phyloP scores from a whole-genome alignment of 2,329 filamentous ascomycete species.

The Talaromyces sp. region DNA sequence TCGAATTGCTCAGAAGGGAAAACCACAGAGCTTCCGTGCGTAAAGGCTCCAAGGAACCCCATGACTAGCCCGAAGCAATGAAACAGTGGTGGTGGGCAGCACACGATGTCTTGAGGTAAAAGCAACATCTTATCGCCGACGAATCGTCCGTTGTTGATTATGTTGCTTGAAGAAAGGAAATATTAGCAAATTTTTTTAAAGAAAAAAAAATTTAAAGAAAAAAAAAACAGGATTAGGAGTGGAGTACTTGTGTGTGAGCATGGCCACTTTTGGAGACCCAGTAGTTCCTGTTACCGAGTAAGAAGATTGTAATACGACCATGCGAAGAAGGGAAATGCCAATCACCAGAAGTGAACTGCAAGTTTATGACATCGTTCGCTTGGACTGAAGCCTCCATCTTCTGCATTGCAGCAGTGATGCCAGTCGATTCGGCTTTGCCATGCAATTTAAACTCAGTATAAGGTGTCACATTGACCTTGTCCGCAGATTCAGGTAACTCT shows the following conservation, averaged over 20 bases:
- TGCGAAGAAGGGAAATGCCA: no score
- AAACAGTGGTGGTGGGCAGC: conserved; percentile 48
- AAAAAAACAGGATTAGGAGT: no score
- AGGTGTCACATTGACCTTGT: background rate
- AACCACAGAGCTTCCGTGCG: conserved; percentile 66
- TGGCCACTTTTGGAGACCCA: conserved; percentile 61
- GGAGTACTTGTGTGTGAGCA: conserved; percentile 24
- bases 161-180: no score
- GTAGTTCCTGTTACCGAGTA: no score
- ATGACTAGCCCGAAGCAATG: conserved; percentile 77
- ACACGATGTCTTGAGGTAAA: conserved; percentile 58
- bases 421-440: background rate
- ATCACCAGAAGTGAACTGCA: conserved; percentile 58
- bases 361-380: conserved; percentile 60
- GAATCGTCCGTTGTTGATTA: conserved; percentile 73
- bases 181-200: no score
- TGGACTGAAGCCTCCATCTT: conserved; percentile 43
- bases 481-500: background rate
- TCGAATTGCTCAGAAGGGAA: conserved; percentile 82
- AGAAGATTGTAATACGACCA: no score
- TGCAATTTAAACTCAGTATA: no score
- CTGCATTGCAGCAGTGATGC: conserved; percentile 19
- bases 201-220: no score
- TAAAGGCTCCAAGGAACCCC: conserved; percentile 83
- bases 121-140: conserved; percentile 78